phyloP scores from a whole-genome alignment of 306 rosid genomes.

The Rosa multiflora region DNA sequence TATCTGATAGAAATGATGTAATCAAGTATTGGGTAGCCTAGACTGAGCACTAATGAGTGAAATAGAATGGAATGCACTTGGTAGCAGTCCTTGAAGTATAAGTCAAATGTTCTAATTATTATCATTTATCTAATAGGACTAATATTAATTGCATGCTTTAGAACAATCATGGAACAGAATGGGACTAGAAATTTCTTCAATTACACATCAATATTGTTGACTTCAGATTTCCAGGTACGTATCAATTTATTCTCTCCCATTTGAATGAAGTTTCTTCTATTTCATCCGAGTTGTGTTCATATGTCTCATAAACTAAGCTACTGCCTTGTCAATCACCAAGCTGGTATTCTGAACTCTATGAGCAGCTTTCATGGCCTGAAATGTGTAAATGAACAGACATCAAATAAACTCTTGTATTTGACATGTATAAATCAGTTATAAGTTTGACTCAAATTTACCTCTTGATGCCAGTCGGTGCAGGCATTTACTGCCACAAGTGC shows the following conservation, averaged over 20 bases:
- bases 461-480: conserved; percentile 45
- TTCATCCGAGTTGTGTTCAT: neutral
- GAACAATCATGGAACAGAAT: neutral
- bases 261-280: neutral
- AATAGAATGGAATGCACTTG: neutral
- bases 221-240: neutral
- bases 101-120: neutral
- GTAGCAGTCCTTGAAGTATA: neutral
- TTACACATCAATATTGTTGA: neutral
- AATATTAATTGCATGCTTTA: neutral
- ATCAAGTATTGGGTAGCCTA: neutral
- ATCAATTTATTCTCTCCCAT: neutral
- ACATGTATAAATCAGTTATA: neutral
- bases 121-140: neutral
- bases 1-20: neutral
- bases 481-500: conserved; percentile 37
- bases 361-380: conserved; percentile 49
- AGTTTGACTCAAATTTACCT: conserved; percentile 26
- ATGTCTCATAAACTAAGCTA: conserved; percentile 12
- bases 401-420: neutral
- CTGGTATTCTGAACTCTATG: conserved; percentile 21
- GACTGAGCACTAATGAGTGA: neutral
- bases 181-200: neutral
- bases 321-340: conserved; percentile 14
- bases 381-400: conserved; percentile 3